Conservation (phyloP, 441 rosid species). For the Dalechampia spathulata region DNA sequence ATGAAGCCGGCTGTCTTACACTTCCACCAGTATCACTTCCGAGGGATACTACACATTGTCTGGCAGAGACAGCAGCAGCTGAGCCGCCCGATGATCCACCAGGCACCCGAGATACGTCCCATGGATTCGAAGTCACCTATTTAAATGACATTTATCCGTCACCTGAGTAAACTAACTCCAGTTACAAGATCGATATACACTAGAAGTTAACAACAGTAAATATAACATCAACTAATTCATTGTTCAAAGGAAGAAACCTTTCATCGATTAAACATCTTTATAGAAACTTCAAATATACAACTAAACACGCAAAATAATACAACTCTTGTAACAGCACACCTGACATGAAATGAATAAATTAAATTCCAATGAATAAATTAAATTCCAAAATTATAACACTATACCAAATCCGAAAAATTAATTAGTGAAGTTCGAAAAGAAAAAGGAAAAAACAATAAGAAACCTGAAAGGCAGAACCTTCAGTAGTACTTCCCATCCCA, state of each 20-base stretch:
- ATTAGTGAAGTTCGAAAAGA: too few species aligned
- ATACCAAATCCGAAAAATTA: too few species aligned
- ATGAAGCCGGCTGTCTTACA: slow-evolving; percentile 93
- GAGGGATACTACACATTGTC: slow-evolving; percentile 81
- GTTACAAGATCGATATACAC: slow-evolving; percentile 12
- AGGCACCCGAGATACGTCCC: slow-evolving; percentile 86
- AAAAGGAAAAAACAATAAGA: too few species aligned
- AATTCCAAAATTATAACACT: too few species aligned
- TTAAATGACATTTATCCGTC: slow-evolving; percentile 30
- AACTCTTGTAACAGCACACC: too few species aligned
- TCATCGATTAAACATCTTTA: background rate
- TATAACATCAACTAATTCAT: background rate
- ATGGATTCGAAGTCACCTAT: slow-evolving; percentile 86
- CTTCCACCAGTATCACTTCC: slow-evolving; percentile 99
- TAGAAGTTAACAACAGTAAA: slow-evolving; percentile 1
- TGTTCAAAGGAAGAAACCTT: background rate
- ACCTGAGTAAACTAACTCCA: slow-evolving; percentile 37
- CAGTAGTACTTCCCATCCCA: slow-evolving; percentile 96
- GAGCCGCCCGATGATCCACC: slow-evolving; percentile 97
- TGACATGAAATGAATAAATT: too few species aligned
- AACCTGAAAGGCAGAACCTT: slow-evolving; percentile 86
- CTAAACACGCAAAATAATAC: too few species aligned
- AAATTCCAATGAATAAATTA: too few species aligned
- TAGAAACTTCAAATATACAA: background rate
- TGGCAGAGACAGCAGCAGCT: slow-evolving; percentile 88